A percentile compares a stretch with the other conserved stretches of the same genome.
phyloP scores from a whole-genome alignment of 139 green algal species.

The Pleodorina starrii region DNA sequence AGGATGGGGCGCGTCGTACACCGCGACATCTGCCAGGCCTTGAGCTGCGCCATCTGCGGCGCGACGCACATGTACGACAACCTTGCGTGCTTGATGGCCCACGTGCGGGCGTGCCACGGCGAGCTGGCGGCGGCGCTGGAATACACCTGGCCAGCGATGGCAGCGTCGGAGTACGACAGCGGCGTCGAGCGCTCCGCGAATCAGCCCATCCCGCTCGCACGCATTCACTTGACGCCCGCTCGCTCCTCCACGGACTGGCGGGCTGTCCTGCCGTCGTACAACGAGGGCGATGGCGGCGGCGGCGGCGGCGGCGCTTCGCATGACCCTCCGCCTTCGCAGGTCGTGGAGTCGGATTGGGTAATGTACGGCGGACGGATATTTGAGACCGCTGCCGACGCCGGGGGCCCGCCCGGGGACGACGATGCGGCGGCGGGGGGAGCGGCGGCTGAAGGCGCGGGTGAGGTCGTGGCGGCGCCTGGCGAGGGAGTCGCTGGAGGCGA shows the following conservation, averaged over 20 bases:
- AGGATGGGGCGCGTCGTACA: background rate
- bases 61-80: background rate
- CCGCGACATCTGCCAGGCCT: background rate
- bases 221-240: background rate
- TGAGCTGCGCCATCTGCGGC: background rate
- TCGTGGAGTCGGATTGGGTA: background rate
- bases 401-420: background rate
- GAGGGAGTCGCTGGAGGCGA: no score
- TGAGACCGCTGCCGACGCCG: background rate
- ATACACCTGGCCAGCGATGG: background rate
- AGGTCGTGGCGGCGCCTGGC: background rate
- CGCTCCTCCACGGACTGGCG: background rate
- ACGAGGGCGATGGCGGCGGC: no score
- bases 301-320: background rate
- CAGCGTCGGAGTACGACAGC: background rate
- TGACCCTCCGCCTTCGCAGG: no score
- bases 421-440: background rate
- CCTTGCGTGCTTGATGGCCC: conserved; percentile 13
- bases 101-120: background rate
- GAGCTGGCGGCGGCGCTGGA: background rate
- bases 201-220: no score
- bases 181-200: background rate
- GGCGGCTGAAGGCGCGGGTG: background rate
- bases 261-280: background rate
- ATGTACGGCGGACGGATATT: conserved; percentile 4